These are phyloP conservation scores for Bruguiera hainesii DNA, from an alignment of 441 rosid species.

Conservation along the genomic window DNA sequence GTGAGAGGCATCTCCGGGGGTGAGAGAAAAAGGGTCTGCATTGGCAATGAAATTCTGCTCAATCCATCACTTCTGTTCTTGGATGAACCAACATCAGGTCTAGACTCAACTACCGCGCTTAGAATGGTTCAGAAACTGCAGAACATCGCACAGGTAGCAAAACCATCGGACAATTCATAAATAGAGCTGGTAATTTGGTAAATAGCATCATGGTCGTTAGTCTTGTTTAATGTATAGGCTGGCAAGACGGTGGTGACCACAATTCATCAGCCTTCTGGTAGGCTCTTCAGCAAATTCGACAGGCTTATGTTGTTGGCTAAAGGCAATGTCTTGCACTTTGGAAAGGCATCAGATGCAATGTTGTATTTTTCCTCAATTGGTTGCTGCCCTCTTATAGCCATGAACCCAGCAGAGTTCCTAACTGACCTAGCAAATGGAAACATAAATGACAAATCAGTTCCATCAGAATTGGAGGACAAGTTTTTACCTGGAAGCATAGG, in stretches of 20 bases:
- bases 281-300: conserved; percentile 89
- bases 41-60: conserved; percentile 88
- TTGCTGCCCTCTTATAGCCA: conserved; percentile 81
- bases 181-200: too few species aligned
- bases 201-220: background rate
- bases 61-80: conserved; percentile 91
- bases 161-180: too few species aligned
- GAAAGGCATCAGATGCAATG: conserved; percentile 86
- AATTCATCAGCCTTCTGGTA: conserved; percentile 97
- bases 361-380: conserved; percentile 84
- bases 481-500: conserved; percentile 34
- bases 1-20: conserved; percentile 97
- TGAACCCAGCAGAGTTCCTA: conserved; percentile 97
- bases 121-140: conserved; percentile 74
- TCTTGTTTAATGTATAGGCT: conserved; percentile 35
- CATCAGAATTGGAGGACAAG: conserved; percentile 87
- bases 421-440: conserved; percentile 96
- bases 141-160: conserved; percentile 75
- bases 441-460: conserved; percentile 77
- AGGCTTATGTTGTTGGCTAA: conserved; percentile 87
- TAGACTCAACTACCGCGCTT: conserved; percentile 95
- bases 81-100: conserved; percentile 98
- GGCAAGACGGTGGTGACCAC: conserved; percentile 93
- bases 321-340: conserved; percentile 87
- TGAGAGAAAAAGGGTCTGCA: conserved; percentile 92